phyloP scores from a whole-genome alignment of 1,284 basidiomycete species.

The Ustilago xerochloae region DNA sequence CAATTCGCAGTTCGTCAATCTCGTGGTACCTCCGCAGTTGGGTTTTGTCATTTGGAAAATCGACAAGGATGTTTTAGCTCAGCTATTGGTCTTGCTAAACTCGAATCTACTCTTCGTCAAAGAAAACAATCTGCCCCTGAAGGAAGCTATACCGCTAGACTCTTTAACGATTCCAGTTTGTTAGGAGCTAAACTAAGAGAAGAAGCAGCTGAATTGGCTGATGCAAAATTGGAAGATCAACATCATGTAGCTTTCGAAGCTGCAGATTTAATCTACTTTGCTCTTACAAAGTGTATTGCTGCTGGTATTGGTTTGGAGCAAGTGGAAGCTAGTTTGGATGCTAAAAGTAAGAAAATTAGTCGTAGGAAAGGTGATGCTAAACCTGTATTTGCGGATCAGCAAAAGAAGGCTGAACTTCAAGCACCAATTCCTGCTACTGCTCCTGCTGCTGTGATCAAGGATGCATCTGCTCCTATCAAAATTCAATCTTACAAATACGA shows the following conservation, averaged over 20 bases:
- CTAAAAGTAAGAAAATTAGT: constrained; percentile 87
- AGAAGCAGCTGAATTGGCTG: constrained; percentile 95
- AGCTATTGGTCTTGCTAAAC: constrained; percentile 79
- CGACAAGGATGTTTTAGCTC: constrained; percentile 78
- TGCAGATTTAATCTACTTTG: constrained; percentile 95
- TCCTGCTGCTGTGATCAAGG: constrained; percentile 45
- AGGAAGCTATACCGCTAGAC: constrained; percentile 88
- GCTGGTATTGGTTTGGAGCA: constrained; percentile 86
- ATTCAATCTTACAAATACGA: constrained; percentile 59
- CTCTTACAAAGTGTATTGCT: constrained; percentile 85
- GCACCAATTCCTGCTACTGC: constrained; percentile 22
- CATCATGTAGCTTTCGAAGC: constrained; percentile 87
- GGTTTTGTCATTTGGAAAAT: constrained; percentile 91
- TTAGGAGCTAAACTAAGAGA: constrained; percentile 95
- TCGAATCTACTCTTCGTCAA: constrained; percentile 83
- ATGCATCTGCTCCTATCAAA: constrained; percentile 71
- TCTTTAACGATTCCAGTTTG: constrained; percentile 85
- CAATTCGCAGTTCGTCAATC: constrained; percentile 93
- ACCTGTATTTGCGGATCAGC: constrained; percentile 77
- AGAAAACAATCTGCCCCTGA: constrained; percentile 82
- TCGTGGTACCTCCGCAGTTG: constrained; percentile 70
- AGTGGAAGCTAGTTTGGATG: constrained; percentile 85
- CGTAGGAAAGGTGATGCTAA: constrained; percentile 93
- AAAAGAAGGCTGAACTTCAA: constrained; percentile 60
- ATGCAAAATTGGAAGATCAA: constrained; percentile 82